Percentiles rank a stretch among this genome's conserved stretches.
Conservation (phyloP, 768 basidiomycete species). For the Boletus sp. region DNA sequence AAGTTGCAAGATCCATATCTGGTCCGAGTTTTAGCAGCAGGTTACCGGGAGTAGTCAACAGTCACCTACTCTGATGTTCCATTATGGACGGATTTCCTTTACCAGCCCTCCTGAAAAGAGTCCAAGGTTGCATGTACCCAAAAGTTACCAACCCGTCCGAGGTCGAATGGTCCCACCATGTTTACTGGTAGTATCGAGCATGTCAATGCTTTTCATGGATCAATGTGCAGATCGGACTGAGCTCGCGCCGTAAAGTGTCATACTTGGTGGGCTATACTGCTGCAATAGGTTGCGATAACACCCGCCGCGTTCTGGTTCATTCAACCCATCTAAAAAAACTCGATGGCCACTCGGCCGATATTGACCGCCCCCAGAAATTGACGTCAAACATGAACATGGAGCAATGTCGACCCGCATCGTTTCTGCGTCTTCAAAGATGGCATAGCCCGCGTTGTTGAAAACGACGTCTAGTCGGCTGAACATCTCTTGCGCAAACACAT, state of each 20-base stretch:
- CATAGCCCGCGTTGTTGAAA: conserved; percentile 21
- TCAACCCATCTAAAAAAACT: conserved; percentile 34
- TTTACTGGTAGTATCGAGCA: conserved; percentile 7
- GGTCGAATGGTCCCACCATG: conserved; percentile 10
- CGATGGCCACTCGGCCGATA: conserved; percentile 26
- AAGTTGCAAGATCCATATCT: conserved; percentile 20
- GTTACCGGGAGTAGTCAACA: background rate
- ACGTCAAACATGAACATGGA: conserved; percentile 22
- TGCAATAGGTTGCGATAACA: conserved; percentile 33
- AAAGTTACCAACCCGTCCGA: background rate
- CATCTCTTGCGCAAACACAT: conserved; percentile 7
- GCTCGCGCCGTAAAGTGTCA: conserved; percentile 22
- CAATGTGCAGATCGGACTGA: background rate
- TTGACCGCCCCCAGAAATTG: conserved; percentile 30
- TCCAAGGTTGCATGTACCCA: conserved; percentile 27
- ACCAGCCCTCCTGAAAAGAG: conserved; percentile 32
- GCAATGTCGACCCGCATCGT: conserved; percentile 16
- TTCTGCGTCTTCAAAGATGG: conserved; percentile 24
- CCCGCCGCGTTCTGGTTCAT: conserved; percentile 34
- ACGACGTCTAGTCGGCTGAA: conserved; percentile 18
- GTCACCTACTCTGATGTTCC: conserved; percentile 36
- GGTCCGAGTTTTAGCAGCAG: background rate
- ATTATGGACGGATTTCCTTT: conserved; percentile 37
- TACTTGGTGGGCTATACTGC: conserved; percentile 21
- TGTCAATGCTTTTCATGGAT: conserved; percentile 11